Percentiles rank a stretch among this genome's conserved stretches.
Conservation (phyloP, 225 moss, liverwort and hornwort species). For the Pseudoscleropodium purum region DNA sequence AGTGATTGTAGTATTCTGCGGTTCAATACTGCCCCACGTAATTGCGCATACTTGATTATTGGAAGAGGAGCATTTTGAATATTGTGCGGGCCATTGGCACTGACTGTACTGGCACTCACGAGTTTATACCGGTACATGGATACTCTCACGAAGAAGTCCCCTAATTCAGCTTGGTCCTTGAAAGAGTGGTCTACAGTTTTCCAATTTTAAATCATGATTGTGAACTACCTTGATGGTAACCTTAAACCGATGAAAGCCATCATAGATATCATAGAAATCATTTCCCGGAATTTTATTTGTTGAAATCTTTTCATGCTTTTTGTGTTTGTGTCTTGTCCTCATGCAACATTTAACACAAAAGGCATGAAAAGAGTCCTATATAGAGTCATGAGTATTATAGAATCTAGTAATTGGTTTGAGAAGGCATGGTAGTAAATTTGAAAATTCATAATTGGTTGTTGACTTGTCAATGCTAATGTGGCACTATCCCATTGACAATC, state of each 20-base stretch:
- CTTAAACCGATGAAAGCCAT: background rate
- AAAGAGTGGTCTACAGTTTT: background rate
- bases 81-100: background rate
- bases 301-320: background rate
- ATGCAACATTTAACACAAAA: too few relatives aligned
- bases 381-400: background rate
- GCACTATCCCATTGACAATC: too few relatives aligned
- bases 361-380: too few relatives aligned
- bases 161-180: background rate
- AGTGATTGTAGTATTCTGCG: slow-evolving; percentile 17
- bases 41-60: slow-evolving; percentile 1
- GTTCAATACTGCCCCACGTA: background rate
- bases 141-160: background rate
- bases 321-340: too few relatives aligned
- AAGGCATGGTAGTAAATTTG: background rate
- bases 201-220: background rate
- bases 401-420: background rate
- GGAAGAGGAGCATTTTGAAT: slow-evolving; percentile 1
- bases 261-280: background rate
- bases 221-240: too few relatives aligned
- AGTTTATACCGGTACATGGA: background rate
- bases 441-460: background rate
- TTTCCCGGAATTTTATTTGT: too few relatives aligned
- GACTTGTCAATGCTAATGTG: too few relatives aligned
- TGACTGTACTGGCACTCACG: background rate